Percentiles rank a stretch among this genome's conserved stretches.
Evolutionary conservation across 2,329 filamentous ascomycete species (phyloP).

Genomic region (Tetracladium maxilliforme): DNA sequence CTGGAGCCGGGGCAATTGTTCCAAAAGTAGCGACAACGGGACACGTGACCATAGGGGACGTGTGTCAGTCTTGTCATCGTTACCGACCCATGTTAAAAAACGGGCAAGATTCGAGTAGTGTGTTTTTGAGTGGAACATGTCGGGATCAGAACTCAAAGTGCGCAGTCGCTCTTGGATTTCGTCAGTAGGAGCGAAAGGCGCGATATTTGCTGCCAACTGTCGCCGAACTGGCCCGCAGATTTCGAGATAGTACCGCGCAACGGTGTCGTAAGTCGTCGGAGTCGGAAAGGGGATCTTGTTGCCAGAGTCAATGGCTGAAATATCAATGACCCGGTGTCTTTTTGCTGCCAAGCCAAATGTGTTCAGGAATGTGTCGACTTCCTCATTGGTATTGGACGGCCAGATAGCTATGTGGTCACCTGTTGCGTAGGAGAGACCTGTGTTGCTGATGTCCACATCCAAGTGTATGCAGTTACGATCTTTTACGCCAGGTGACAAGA

Average conservation of each 20-base stretch:
- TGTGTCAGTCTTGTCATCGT: neutral
- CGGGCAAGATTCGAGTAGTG: neutral
- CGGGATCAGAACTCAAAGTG: constrained; percentile 1
- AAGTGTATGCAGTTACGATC: constrained; percentile 19
- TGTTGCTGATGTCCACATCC: constrained; percentile 18
- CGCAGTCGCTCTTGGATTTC: constrained; percentile 1
- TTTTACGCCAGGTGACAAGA: constrained; percentile 9
- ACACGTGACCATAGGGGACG: neutral
- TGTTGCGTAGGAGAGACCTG: constrained; percentile 18
- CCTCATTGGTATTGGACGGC: constrained; percentile 20
- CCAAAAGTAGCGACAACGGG: constrained; percentile 1
- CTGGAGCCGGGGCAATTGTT: constrained; percentile 1
- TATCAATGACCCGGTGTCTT: constrained; percentile 4
- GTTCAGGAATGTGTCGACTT: constrained; percentile 15
- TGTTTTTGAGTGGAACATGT: constrained; percentile 1
- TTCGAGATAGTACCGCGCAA: constrained; percentile 2
- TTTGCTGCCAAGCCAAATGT: constrained; percentile 13
- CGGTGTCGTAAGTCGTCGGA: constrained; percentile 2
- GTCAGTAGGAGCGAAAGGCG: neutral
- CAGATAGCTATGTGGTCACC: constrained; percentile 24
- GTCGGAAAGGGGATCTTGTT: constrained; percentile 1
- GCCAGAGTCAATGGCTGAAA: neutral
- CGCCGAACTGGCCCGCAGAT: constrained; percentile 1
- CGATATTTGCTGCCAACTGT: neutral
- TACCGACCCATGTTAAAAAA: constrained; percentile 1